Evolutionary conservation across 2,329 filamentous ascomycete genomes (phyloP).

Genomic region (Epichloe typhina): DNA sequence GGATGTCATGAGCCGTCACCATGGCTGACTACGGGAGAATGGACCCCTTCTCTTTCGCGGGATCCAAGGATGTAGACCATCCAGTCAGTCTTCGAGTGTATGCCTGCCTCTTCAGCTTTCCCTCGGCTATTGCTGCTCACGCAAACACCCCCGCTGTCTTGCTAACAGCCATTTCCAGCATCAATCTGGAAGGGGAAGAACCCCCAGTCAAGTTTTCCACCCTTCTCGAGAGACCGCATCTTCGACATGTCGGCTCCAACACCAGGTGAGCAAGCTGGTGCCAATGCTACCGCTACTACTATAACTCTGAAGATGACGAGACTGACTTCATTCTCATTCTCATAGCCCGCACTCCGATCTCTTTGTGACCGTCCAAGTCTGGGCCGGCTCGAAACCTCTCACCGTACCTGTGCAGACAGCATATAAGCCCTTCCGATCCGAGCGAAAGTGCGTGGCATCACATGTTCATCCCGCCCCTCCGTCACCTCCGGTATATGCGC

Average conservation of each 20-base stretch:
- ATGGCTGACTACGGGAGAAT: constrained; percentile 41
- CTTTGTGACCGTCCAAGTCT: constrained; percentile 85
- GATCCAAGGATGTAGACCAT: constrained; percentile 70
- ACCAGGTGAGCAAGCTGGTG: constrained; percentile 40
- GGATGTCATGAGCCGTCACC: constrained; percentile 16
- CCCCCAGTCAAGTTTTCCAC: constrained; percentile 43
- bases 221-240: constrained; percentile 62
- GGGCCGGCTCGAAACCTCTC: constrained; percentile 89
- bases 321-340: constrained; percentile 14
- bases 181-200: constrained; percentile 34
- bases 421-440: constrained; percentile 78
- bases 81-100: constrained; percentile 56
- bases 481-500: neutral
- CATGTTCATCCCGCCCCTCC: neutral
- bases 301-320: neutral
- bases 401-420: constrained; percentile 85
- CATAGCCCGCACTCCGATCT: constrained; percentile 69
- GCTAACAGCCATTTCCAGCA: constrained; percentile 21
- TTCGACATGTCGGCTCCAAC: constrained; percentile 81
- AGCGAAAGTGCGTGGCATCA: constrained; percentile 37
- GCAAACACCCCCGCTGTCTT: constrained; percentile 1
- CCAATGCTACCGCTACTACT: neutral
- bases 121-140: neutral
- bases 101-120: constrained; percentile 10
- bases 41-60: constrained; percentile 94